Percentiles rank a stretch among this genome's conserved stretches.
Evolutionary conservation across 2,329 filamentous ascomycete genomes (phyloP).

Genomic region (Cordyceps sp.): DNA sequence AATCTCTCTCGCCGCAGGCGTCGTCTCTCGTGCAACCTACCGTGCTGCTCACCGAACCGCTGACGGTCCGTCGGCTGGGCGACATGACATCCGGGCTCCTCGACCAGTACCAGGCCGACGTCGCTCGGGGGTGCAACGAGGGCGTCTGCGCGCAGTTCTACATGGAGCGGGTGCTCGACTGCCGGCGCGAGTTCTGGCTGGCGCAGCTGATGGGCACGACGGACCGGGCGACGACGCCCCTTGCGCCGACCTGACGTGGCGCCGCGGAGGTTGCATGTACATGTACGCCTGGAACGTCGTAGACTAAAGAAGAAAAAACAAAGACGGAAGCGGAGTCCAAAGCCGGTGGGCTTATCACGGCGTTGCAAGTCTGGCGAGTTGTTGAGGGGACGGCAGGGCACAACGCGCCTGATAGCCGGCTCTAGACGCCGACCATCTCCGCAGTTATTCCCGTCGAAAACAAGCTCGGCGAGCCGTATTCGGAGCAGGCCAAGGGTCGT

Average conservation of each 20-base stretch:
- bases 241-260: neutral
- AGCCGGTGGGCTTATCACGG: too few relatives aligned
- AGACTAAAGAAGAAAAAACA: too few relatives aligned
- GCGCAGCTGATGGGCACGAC: constrained; percentile 4
- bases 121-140: constrained; percentile 7
- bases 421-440: too few relatives aligned
- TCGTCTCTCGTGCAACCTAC: neutral
- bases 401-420: too few relatives aligned
- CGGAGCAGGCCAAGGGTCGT: too few relatives aligned
- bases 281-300: too few relatives aligned
- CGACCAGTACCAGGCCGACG: constrained; percentile 16
- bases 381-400: too few relatives aligned
- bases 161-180: constrained; percentile 9
- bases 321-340: too few relatives aligned
- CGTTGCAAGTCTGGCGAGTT: too few relatives aligned
- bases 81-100: constrained; percentile 10
- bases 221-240: neutral
- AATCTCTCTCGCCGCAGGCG: neutral
- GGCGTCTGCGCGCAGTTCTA: constrained; percentile 14
- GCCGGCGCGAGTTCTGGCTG: constrained; percentile 15
- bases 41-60: constrained; percentile 10
- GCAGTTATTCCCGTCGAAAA: too few relatives aligned
- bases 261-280: too few relatives aligned
- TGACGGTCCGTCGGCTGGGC: constrained; percentile 10
- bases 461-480: too few relatives aligned